A percentile compares a stretch with the other conserved stretches of the same genome.
phyloP scores from a whole-genome alignment of 1,284 basidiomycete species.

The Caloboletus firmus region DNA sequence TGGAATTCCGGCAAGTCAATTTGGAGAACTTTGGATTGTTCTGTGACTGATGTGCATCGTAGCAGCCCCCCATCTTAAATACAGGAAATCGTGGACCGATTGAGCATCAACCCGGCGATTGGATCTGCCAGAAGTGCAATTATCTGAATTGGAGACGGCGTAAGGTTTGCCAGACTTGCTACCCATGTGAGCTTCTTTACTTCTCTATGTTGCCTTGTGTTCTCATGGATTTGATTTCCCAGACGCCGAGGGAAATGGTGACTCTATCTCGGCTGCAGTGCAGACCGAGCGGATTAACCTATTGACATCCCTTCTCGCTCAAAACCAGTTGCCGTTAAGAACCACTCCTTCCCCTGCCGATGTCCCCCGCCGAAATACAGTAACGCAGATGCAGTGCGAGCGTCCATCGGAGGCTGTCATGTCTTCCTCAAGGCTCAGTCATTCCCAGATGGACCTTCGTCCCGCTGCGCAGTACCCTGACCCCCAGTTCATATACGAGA shows the following conservation, averaged over 20 bases:
- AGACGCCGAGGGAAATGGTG: slow-evolving; percentile 83
- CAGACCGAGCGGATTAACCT: slow-evolving; percentile 80
- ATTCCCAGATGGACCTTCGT: slow-evolving; percentile 49
- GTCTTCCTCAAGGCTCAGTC: slow-evolving; percentile 39
- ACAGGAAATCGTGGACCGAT: slow-evolving; percentile 88
- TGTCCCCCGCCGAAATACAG: slow-evolving; percentile 42
- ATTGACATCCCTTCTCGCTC: slow-evolving; percentile 64
- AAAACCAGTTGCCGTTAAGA: slow-evolving; percentile 42
- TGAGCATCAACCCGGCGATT: slow-evolving; percentile 85
- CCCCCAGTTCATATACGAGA: slow-evolving; percentile 65
- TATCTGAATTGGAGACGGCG: slow-evolving; percentile 84
- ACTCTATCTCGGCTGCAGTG: slow-evolving; percentile 76
- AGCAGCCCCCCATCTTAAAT: slow-evolving; percentile 84
- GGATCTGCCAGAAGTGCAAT: slow-evolving; percentile 82
- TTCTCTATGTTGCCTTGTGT: not conserved
- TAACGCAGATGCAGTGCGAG: slow-evolving; percentile 46
- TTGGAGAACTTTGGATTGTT: not conserved
- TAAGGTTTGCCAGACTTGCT: slow-evolving; percentile 87
- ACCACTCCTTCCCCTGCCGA: slow-evolving; percentile 25
- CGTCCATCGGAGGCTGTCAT: slow-evolving; percentile 36
- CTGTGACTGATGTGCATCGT: slow-evolving; percentile 2
- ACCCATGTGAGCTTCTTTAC: slow-evolving; percentile 54
- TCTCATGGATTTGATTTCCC: slow-evolving; percentile 9
- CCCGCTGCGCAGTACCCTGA: slow-evolving; percentile 38
- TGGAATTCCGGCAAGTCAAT: slow-evolving; percentile 52